Evolutionary conservation across 441 rosid species (phyloP), one percentile per base, ranked within the genome.

Genomic region (Viola pubescens): DNA sequence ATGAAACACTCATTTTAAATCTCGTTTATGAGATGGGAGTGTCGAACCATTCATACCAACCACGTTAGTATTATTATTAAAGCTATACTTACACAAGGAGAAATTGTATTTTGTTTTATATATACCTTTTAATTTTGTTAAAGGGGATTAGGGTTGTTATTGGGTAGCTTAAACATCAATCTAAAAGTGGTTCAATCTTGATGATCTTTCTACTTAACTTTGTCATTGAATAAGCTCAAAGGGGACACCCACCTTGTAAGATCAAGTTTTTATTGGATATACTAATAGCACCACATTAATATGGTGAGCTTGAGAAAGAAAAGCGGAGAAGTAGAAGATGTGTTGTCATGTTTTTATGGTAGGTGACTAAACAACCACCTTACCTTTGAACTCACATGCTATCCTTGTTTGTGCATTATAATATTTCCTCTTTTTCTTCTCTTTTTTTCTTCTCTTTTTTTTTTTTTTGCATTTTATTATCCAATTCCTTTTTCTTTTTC

Each of bases 311-410:
- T 60, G 65, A 49, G 67, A 63, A 57, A 64, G 64, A 56, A 48
- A 52, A 59, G 39, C 67, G 69, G 34, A 45, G 69, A 42, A 62
- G 69, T 61, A 65, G 68, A 46, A 46, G 81, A 76, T 74, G 71
- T 59, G 73, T 70, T 72, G 82, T 78, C 82, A 56, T 72, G 79
- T 0, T 67, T 70, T 63, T 70, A 75, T 77, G 81, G 78, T 77
- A 65, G 80, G 80, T 81, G 86, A 77, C 80, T 66, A 75, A 70
- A 77, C 81, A 79, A 74, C 81, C 72, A 70, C 79, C 77, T 74
- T 75, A 70, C 79, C 77, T 74, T 75, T 73, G 71, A 63, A 59
- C 70, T 76, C 81, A 76, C 83, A 74, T 66, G 81, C 68, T 69
- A 70, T 72, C 73, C 67, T 70, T 69, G 72, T 71, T 46, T 56